phyloP scores from a whole-genome alignment of 2,329 filamentous ascomycete species.

The Phaeosphaeria sp. region DNA sequence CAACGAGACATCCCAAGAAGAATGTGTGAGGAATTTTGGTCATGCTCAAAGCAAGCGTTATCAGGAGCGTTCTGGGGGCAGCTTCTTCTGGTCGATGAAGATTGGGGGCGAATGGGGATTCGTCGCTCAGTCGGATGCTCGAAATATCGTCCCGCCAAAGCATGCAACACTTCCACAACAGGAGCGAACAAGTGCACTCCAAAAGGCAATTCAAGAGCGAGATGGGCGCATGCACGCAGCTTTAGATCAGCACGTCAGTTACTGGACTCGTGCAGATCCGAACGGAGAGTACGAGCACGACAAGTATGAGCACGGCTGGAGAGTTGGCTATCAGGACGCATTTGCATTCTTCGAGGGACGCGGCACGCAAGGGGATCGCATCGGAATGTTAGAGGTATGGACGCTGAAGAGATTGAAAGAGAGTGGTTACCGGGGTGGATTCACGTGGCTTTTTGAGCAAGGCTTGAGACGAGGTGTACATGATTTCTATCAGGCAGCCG shows the following conservation, averaged over 20 bases:
- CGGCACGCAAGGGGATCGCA: conserved; percentile 54
- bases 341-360: conserved; percentile 57
- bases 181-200: conserved; percentile 36
- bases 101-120: conserved; percentile 70
- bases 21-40: conserved; percentile 56
- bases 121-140: conserved; percentile 57
- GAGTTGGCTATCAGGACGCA: conserved; percentile 63
- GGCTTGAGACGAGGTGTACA: conserved; percentile 56
- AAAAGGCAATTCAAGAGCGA: conserved; percentile 50
- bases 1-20: conserved; percentile 43
- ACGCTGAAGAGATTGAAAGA: conserved; percentile 62
- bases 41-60: conserved; percentile 57
- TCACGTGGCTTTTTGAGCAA: conserved; percentile 61
- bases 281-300: conserved; percentile 60
- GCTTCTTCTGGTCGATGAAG: conserved; percentile 67
- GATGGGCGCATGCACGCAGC: conserved; percentile 45
- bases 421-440: conserved; percentile 55
- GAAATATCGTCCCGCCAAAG: conserved; percentile 47
- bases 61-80: conserved; percentile 58
- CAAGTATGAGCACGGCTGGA: conserved; percentile 63
- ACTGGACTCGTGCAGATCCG: conserved; percentile 57
- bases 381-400: conserved; percentile 67
- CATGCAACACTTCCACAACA: conserved; percentile 30
- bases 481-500: conserved; percentile 45
- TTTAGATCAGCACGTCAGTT: conserved; percentile 54